These are phyloP conservation scores for Fragilaria radians DNA, from an alignment of 108 stramenopile species.

Conservation along the genomic window DNA sequence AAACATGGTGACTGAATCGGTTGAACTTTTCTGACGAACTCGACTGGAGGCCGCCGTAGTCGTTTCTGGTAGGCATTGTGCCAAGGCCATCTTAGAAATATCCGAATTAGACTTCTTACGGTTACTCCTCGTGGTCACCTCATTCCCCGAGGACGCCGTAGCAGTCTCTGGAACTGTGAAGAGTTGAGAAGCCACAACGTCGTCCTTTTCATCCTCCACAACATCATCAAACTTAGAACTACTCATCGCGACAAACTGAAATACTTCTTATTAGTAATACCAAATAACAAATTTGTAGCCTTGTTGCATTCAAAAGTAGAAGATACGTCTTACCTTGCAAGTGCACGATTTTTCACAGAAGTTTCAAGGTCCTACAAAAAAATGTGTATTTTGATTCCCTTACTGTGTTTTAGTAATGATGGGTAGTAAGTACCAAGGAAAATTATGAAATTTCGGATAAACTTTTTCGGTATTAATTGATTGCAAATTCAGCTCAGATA, in stretches of 20 bases:
- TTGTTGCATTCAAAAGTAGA: too few species aligned
- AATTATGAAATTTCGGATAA: too few species aligned
- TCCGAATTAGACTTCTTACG: neutral
- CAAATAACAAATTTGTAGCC: too few species aligned
- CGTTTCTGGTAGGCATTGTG: neutral
- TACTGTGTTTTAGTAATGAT: too few species aligned
- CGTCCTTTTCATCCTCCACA: neutral
- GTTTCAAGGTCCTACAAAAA: too few species aligned
- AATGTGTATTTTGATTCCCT: too few species aligned
- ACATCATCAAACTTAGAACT: neutral
- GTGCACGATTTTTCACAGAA: too few species aligned
- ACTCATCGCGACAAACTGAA: neutral
- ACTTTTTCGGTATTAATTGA: too few species aligned
- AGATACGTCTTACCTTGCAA: too few species aligned
- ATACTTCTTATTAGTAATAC: too few species aligned
- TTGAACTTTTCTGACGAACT: slow-evolving; percentile 7
- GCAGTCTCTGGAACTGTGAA: neutral
- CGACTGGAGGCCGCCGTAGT: neutral
- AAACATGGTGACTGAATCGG: slow-evolving; percentile 19
- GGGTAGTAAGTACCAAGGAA: too few species aligned
- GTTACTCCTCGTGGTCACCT: neutral
- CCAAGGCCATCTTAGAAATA: neutral
- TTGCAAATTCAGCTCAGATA: too few species aligned
- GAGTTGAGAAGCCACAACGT: neutral
- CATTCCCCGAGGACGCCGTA: neutral